Evolutionary conservation across 306 rosid species (phyloP).

Genomic region (Comarum palustre): DNA sequence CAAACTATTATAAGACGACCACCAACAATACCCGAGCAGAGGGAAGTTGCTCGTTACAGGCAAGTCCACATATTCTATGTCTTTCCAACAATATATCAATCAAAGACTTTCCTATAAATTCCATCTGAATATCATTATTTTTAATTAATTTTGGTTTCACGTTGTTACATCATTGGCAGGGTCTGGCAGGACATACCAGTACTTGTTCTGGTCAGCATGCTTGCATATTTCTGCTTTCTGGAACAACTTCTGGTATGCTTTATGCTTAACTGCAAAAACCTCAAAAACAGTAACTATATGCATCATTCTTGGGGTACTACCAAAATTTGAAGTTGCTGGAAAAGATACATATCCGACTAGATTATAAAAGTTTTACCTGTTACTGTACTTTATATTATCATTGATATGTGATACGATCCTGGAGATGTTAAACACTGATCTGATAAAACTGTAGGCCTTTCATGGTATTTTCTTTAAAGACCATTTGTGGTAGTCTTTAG

Average conservation of each 20-base stretch:
- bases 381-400: neutral
- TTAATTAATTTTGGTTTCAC: neutral
- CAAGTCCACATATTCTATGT: conserved; percentile 30
- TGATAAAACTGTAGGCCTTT: neutral
- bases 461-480: neutral
- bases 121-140: neutral
- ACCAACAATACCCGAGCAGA: conserved; percentile 33
- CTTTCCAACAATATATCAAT: neutral
- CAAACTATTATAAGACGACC: conserved; percentile 35
- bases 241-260: conserved; percentile 87
- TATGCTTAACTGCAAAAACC: conserved; percentile 4
- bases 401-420: neutral
- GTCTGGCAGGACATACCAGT: conserved; percentile 73
- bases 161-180: conserved; percentile 48
- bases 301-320: neutral
- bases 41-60: conserved; percentile 54
- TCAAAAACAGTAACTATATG: neutral
- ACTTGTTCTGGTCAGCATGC: conserved; percentile 85
- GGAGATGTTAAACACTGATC: neutral
- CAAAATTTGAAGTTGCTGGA: neutral
- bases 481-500: neutral
- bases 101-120: neutral
- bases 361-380: neutral
- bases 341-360: neutral
- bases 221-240: conserved; percentile 85